These are phyloP conservation scores for Arthroderma uncinatum DNA, from an alignment of 2,329 filamentous ascomycete species.

Conservation along the genomic window DNA sequence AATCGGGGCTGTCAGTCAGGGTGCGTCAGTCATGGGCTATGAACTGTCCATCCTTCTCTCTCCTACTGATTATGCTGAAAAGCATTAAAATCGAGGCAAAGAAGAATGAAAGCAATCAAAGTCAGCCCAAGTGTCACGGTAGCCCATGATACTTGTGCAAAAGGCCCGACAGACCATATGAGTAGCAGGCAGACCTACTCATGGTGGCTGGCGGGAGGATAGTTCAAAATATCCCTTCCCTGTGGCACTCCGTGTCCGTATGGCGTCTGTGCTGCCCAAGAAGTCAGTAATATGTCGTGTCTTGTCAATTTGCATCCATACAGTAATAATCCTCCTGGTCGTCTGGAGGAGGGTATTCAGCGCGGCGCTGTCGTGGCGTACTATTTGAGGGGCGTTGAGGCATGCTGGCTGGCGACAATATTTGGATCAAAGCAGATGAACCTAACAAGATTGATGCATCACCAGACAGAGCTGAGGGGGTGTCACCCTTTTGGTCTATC, in stretches of 20 bases:
- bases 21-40: too few relatives aligned
- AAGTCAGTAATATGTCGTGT: not conserved
- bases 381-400: not conserved
- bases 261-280: not conserved
- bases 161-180: not conserved
- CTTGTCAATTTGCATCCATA: not conserved
- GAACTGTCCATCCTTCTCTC: too few relatives aligned
- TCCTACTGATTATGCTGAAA: too few relatives aligned
- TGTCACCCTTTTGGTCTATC: too few relatives aligned
- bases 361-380: not conserved
- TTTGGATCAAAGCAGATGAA: too few relatives aligned
- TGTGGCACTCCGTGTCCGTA: not conserved
- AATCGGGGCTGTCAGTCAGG: too few relatives aligned
- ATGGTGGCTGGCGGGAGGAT: not conserved
- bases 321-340: not conserved
- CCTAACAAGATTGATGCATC: not conserved
- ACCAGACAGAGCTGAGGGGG: too few relatives aligned
- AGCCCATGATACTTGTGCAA: not conserved
- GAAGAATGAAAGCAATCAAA: too few relatives aligned
- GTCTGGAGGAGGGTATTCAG: not conserved
- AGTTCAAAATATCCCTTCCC: not conserved
- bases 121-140: too few relatives aligned
- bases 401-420: not conserved
- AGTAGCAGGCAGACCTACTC: not conserved
- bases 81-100: too few relatives aligned